These are phyloP conservation scores for Pholiota molesta DNA, from an alignment of 768 basidiomycete species.

Conservation along the genomic window DNA sequence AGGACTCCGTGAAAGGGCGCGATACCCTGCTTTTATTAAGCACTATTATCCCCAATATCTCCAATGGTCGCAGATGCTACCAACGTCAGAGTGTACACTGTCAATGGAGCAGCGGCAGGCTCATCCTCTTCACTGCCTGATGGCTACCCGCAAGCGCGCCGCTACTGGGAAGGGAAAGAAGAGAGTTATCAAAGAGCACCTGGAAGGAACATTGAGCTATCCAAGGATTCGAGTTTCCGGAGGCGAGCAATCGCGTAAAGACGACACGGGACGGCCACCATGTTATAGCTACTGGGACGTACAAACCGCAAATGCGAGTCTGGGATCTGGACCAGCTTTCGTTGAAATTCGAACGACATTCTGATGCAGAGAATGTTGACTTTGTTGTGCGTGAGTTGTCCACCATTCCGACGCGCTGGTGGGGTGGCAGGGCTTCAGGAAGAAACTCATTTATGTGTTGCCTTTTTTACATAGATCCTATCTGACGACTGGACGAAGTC, in stretches of 20 bases:
- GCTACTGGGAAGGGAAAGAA: constrained; percentile 71
- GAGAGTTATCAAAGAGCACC: constrained; percentile 66
- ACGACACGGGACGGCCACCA: constrained; percentile 91
- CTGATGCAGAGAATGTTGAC: constrained; percentile 96
- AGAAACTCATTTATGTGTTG: constrained; percentile 6
- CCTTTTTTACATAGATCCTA: constrained; percentile 60
- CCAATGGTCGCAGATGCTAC: constrained; percentile 26
- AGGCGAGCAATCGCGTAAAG: constrained; percentile 90
- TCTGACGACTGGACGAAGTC: constrained; percentile 99
- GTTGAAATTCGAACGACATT: constrained; percentile 94
- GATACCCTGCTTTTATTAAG: not conserved
- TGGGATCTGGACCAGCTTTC: constrained; percentile 94
- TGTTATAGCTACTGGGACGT: constrained; percentile 93
- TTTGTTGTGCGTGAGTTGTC: constrained; percentile 84
- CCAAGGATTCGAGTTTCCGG: constrained; percentile 97
- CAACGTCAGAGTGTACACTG: constrained; percentile 80
- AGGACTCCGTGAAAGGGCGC: not conserved
- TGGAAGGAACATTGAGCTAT: constrained; percentile 92
- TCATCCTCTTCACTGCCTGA: constrained; percentile 93
- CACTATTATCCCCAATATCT: not conserved
- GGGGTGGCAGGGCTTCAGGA: not conserved
- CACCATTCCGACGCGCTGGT: constrained; percentile 7
- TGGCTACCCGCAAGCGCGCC: constrained; percentile 79
- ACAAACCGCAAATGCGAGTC: constrained; percentile 96
- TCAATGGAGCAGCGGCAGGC: constrained; percentile 88